Evolutionary conservation across 345 rosid genomes (phyloP).

Genomic region (Dipteronia sinensis): DNA sequence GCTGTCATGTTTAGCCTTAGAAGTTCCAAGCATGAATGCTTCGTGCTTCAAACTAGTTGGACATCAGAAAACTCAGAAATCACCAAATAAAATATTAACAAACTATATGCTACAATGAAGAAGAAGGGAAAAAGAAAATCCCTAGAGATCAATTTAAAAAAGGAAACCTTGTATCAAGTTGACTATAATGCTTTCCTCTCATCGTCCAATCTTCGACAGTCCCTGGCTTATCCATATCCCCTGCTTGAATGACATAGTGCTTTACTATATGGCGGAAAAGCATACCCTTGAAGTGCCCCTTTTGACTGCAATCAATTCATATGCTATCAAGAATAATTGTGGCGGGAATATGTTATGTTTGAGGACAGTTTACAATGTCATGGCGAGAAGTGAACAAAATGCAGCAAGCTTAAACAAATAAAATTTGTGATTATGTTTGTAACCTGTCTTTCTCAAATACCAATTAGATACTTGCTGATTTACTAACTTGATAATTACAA

Average conservation of each 20-base stretch:
- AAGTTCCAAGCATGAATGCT: slow-evolving; percentile 73
- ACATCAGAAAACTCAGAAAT: slow-evolving; percentile 9
- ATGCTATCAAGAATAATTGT: slow-evolving; percentile 4
- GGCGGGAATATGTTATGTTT: slow-evolving; percentile 1
- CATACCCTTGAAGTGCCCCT: slow-evolving; percentile 63
- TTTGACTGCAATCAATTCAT: slow-evolving; percentile 48
- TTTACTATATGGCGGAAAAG: slow-evolving; percentile 61
- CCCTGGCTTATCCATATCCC: slow-evolving; percentile 37
- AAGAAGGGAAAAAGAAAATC: neutral
- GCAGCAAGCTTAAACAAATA: slow-evolving; percentile 4
- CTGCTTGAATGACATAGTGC: slow-evolving; percentile 63
- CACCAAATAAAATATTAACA: slow-evolving; percentile 3
- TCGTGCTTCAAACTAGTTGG: slow-evolving; percentile 61
- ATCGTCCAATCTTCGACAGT: slow-evolving; percentile 64
- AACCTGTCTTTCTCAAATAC: neutral
- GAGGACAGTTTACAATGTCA: slow-evolving; percentile 1
- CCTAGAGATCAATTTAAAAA: slow-evolving; percentile 10
- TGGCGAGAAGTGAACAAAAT: neutral
- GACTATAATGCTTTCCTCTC: slow-evolving; percentile 42
- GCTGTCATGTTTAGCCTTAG: slow-evolving; percentile 47
- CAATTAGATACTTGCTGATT: neutral
- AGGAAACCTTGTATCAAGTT: slow-evolving; percentile 44
- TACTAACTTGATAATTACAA: neutral
- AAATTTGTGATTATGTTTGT: neutral
- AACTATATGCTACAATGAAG: neutral